Evolutionary conservation across 2,329 filamentous ascomycete genomes (phyloP), one percentile per base, ranked within the genome.

Genomic region (Epichloe gansuensis): DNA sequence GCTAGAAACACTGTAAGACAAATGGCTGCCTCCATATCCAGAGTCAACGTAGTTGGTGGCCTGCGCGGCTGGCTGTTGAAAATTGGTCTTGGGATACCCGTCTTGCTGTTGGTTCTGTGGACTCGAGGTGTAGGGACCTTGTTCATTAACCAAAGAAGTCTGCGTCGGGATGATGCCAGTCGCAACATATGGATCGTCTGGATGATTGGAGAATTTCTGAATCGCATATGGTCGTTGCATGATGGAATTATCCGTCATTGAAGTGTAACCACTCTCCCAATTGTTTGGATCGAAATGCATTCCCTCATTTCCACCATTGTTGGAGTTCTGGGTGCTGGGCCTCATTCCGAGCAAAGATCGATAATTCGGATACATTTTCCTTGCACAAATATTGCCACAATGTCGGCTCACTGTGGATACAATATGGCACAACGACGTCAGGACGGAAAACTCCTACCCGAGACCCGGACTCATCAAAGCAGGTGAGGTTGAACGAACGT

Each of bases 11-110:
- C 75, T 76, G 28, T 63, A 70, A 25, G 69, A 69, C 5, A 68
- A 56, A 23, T 60, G 58, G 52, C 67, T 68, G 49, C 71, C 71
- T 8, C 66, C 72, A 56, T 77, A 78, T 23, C 72, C 73, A 11
- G 75, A 77, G 57, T 77, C 75, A 2, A 68, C 64, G 9, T 44
- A 44, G 28, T 15, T 28, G 25, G 43, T 13, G 13, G 31, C 46
- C 15, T 12, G 17, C 13, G 37, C 42, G 67, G 60, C 44, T 63
- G 50, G 4, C 68, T 72, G 46, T 66, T 67, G 54, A 66, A 68
- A 46, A 31, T 21, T 31, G 13, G 12, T 39, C 23, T 15, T 23
- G n/a, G n/a, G 7, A 13, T 21, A 35, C n/a, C 17, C 34, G 17
- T 34, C 15, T 8, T 44, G 23, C 15, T 17, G 44, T 42, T 44